Evolutionary conservation across 805 yeast species (phyloP).

Genomic region (Yarrowia keelungensis): DNA sequence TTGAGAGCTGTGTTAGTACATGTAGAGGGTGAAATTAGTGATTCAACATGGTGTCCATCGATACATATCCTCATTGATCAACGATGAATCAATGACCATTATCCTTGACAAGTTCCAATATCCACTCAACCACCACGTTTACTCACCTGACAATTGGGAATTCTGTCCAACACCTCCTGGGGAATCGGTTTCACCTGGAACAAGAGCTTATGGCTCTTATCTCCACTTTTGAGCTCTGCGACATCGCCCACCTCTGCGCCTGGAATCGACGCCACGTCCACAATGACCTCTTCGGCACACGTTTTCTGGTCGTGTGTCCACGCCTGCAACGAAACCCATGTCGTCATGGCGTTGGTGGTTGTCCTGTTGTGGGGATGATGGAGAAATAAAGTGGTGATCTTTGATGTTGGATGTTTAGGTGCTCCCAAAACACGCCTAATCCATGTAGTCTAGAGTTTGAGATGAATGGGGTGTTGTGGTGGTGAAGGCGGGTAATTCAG

Average conservation of each 20-base stretch:
- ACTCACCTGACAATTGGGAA: slow-evolving; percentile 33
- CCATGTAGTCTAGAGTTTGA: slow-evolving; percentile 24
- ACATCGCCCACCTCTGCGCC: slow-evolving; percentile 71
- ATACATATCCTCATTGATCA: no score
- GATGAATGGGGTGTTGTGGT: not conserved
- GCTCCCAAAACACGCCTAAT: slow-evolving; percentile 31
- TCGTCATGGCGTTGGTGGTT: slow-evolving; percentile 30
- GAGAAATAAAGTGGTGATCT: slow-evolving; percentile 1
- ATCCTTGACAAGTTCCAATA: no score
- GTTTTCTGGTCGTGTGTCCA: slow-evolving; percentile 72
- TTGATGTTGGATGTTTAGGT: not conserved
- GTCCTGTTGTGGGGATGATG: slow-evolving; percentile 16
- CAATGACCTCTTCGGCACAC: slow-evolving; percentile 63
- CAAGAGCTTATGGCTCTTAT: slow-evolving; percentile 48
- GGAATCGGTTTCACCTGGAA: slow-evolving; percentile 42
- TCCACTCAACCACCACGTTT: not conserved
- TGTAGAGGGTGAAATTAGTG: no score
- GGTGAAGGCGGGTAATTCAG: no score
- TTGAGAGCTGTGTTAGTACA: slow-evolving; percentile 41
- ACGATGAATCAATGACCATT: no score
- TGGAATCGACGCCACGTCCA: slow-evolving; percentile 66
- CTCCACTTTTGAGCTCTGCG: slow-evolving; percentile 58
- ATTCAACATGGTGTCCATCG: not conserved
- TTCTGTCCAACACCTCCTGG: slow-evolving; percentile 18
- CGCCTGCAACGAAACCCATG: slow-evolving; percentile 44